These are phyloP conservation scores for Eutrema salsugineum DNA, from an alignment of 441 rosid genomes.

Conservation along the genomic window DNA sequence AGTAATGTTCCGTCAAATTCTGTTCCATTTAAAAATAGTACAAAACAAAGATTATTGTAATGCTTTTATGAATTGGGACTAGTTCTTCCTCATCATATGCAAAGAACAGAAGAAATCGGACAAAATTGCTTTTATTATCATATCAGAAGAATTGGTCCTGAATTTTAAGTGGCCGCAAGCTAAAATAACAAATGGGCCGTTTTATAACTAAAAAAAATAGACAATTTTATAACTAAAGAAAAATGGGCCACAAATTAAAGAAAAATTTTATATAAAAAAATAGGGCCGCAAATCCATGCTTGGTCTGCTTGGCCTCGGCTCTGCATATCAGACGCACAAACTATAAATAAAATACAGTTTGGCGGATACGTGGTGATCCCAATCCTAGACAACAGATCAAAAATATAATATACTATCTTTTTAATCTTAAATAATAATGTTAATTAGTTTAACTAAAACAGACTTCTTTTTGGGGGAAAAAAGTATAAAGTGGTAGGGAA, in stretches of 20 bases:
- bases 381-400: background rate
- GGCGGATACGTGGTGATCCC: slow-evolving; percentile 7
- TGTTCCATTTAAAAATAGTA: background rate
- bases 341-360: background rate
- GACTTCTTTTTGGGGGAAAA: background rate
- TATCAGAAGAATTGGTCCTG: too few relatives aligned
- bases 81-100: slow-evolving; percentile 4
- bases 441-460: background rate
- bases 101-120: background rate
- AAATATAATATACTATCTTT: background rate
- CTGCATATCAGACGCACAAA: slow-evolving; percentile 16
- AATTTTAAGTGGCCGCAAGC: too few relatives aligned
- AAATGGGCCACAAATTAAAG: too few relatives aligned
- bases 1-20: background rate
- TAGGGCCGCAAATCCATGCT: too few relatives aligned
- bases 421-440: background rate
- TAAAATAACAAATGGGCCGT: too few relatives aligned
- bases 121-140: slow-evolving; percentile 9
- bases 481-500: slow-evolving; percentile 10
- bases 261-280: too few relatives aligned
- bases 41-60: background rate
- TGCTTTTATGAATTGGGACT: background rate
- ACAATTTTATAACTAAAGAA: too few relatives aligned
- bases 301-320: too few relatives aligned
- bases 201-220: too few relatives aligned